Percentiles rank a stretch among this genome's conserved stretches.
phyloP scores from a whole-genome alignment of 2,329 filamentous ascomycete species.

The Hawksworthiomyces lignivorus region DNA sequence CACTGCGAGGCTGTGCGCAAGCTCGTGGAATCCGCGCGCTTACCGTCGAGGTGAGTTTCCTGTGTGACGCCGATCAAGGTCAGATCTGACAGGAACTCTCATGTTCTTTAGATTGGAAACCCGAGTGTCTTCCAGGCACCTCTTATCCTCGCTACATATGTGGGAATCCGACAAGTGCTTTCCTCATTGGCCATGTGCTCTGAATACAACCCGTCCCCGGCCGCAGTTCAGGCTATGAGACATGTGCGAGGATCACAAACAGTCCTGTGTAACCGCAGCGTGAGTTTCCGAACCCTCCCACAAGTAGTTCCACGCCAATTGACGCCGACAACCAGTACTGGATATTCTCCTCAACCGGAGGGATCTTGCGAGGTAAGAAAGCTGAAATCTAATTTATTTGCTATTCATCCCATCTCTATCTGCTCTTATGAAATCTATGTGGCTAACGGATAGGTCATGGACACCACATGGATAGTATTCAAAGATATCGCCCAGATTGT shows the following conservation, averaged over 20 bases:
- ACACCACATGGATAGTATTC: not conserved
- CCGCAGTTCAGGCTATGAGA: not conserved
- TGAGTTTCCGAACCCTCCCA: not conserved
- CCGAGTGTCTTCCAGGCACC: slow-evolving; percentile 2
- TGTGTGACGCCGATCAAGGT: not conserved
- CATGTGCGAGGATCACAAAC: not conserved
- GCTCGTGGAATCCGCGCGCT: not conserved
- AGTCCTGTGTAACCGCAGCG: not conserved
- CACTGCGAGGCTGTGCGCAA: not conserved
- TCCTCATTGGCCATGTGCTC: not conserved
- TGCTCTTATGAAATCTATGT: too few relatives aligned
- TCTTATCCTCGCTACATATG: not conserved
- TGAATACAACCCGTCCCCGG: not conserved
- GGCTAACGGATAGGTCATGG: not conserved
- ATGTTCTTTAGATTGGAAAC: slow-evolving; percentile 1
- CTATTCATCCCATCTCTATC: too few relatives aligned
- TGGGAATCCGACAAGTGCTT: not conserved
- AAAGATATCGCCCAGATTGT: not conserved
- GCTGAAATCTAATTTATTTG: too few relatives aligned
- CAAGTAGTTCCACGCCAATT: too few relatives aligned
- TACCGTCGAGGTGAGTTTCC: not conserved
- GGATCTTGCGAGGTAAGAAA: slow-evolving; percentile 3
- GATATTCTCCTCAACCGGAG: not conserved
- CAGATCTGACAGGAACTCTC: not conserved
- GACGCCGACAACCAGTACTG: too few relatives aligned